Conservation (phyloP, 306 rosid genomes). For the Begonia masoniana region DNA sequence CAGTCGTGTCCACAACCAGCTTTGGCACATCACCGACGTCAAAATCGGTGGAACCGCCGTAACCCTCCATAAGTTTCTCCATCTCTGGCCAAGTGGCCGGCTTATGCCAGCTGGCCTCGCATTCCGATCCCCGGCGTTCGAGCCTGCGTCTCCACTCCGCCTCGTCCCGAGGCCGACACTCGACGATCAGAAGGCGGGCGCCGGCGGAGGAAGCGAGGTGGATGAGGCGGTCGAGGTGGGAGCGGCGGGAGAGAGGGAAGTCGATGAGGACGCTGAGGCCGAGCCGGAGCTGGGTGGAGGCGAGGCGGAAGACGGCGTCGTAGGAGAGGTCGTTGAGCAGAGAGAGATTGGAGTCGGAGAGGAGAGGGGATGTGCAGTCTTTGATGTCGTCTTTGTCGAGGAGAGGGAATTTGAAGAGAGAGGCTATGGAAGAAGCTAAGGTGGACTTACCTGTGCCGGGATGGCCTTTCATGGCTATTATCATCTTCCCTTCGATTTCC, state of each 20-base stretch:
- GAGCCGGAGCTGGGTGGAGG: constrained; percentile 14
- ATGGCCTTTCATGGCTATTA: constrained; percentile 14
- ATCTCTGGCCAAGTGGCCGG: constrained; percentile 11
- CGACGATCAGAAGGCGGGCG: constrained; percentile 12
- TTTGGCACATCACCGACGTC: constrained; percentile 11
- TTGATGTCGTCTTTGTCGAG: constrained; percentile 16
- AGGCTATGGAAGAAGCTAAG: constrained; percentile 7
- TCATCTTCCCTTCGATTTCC: background rate
- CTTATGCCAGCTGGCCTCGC: constrained; percentile 7
- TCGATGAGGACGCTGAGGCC: constrained; percentile 15
- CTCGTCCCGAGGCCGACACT: constrained; percentile 7
- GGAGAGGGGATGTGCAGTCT: constrained; percentile 8
- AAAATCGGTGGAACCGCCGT: constrained; percentile 10
- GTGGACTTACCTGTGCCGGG: constrained; percentile 11
- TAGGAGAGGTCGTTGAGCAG: constrained; percentile 12
- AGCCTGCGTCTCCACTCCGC: constrained; percentile 12
- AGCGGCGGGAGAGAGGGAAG: constrained; percentile 10
- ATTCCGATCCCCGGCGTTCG: constrained; percentile 2
- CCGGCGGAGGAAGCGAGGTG: constrained; percentile 6
- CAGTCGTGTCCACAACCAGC: constrained; percentile 13
- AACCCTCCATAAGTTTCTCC: constrained; percentile 6
- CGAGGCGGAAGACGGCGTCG: constrained; percentile 15
- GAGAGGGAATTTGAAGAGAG: constrained; percentile 6
- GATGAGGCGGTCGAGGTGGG: constrained; percentile 3
- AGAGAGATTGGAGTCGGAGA: background rate